Base-by-base conservation (phyloP, 176 grass and related monocot genomes). In the Tuctoria greenei region DNA sequence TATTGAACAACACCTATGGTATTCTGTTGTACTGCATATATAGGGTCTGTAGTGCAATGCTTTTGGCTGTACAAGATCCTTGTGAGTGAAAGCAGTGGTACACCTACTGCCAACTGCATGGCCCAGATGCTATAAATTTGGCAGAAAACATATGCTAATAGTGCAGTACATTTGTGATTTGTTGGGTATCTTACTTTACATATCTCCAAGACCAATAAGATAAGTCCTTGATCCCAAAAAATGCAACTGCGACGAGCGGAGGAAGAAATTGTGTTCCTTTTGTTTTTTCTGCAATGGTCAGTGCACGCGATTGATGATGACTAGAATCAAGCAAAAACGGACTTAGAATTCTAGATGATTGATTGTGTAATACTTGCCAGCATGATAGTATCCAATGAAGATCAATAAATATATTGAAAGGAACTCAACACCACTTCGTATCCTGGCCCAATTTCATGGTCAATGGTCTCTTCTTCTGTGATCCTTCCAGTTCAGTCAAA, bases 1-100 rank as follows among this genome's bases (percentile, higher is more conserved):
- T 61, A 41, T 20, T 80, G 23, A 36, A 18, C 10, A 35, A 12
- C 5, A 3, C 16, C 16, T 44, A 6, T 8, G 0, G 17, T 74
- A 9, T 80, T 44, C 8, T 61, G 17, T 42, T 54, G 18, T 85
- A n/a, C n/a, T n/a, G n/a, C n/a, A 67, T 68, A 74, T 80, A 74
- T 80, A 75, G 18, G 37, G 41, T n/a, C 8, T 40, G 47, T 71
- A 39, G 2, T 52, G 1, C 25, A 64, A 16, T 12, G 56, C 14
- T 35, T 41, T 26, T 63, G 4, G 4, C 11, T 24, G 28, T 13
- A 70, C 2, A 77, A 49, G 47, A 50, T 50, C 17, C 13, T 31
- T 54, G 8, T 63, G 34, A 51, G 16, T 59, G 58, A 73, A 57
- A 21, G 42, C 17, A 60, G 16, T 66, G 57, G 11, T 61, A 58